phyloP scores from a whole-genome alignment of 2,329 filamentous ascomycete species.

The Fusarium palustre region DNA sequence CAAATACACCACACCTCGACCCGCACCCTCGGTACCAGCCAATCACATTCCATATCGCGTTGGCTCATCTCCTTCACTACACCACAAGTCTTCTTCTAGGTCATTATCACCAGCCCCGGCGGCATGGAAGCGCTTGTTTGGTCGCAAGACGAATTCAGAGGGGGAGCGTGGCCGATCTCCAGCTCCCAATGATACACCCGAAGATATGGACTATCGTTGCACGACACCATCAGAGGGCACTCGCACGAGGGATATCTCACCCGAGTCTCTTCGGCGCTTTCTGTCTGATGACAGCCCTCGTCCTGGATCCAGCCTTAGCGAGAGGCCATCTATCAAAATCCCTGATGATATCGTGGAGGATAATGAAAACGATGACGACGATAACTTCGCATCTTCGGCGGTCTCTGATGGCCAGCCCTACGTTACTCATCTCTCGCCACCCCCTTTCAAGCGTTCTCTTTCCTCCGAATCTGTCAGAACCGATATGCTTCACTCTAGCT shows the following conservation, averaged over 20 bases:
- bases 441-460: slow-evolving; percentile 58
- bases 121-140: slow-evolving; percentile 65
- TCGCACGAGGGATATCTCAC: slow-evolving; percentile 65
- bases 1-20: slow-evolving; percentile 78
- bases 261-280: slow-evolving; percentile 66
- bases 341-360: slow-evolving; percentile 54
- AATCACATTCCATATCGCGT: slow-evolving; percentile 44
- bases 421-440: slow-evolving; percentile 64
- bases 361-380: slow-evolving; percentile 67
- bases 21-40: slow-evolving; percentile 57
- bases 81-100: slow-evolving; percentile 57
- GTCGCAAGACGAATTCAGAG: slow-evolving; percentile 55
- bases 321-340: slow-evolving; percentile 51
- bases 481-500: slow-evolving; percentile 41
- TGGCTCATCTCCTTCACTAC: slow-evolving; percentile 49
- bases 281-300: slow-evolving; percentile 59
- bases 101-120: slow-evolving; percentile 62
- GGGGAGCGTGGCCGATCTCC: slow-evolving; percentile 51
- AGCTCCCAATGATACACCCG: slow-evolving; percentile 43
- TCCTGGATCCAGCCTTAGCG: slow-evolving; percentile 45
- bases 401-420: slow-evolving; percentile 59
- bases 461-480: slow-evolving; percentile 48
- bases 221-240: slow-evolving; percentile 54
- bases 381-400: slow-evolving; percentile 70
- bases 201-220: slow-evolving; percentile 37